These are phyloP conservation scores for Irpex sp. DNA, from an alignment of 1,284 basidiomycete species.

Conservation along the genomic window DNA sequence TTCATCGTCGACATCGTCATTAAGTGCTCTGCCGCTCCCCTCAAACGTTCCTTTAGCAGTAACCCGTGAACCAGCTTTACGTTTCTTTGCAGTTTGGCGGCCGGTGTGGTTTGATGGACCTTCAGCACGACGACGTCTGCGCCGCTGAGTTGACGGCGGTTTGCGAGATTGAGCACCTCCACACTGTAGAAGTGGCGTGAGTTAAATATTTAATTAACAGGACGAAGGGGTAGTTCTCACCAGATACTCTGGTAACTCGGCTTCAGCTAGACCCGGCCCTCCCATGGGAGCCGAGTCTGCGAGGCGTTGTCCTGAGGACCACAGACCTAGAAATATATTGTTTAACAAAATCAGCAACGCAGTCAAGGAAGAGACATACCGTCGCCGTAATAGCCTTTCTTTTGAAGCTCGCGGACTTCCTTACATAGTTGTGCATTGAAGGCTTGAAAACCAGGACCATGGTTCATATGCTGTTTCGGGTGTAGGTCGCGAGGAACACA, in stretches of 20 bases:
- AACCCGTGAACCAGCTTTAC: conserved; percentile 68
- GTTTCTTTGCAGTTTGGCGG: conserved; percentile 56
- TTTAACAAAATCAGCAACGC: background rate
- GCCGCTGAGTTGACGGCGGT: conserved; percentile 46
- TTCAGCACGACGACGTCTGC: conserved; percentile 35
- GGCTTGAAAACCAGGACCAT: conserved; percentile 68
- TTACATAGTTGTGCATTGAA: conserved; percentile 60
- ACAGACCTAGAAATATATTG: conserved; percentile 50
- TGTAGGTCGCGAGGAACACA: no score
- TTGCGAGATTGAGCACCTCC: conserved; percentile 71
- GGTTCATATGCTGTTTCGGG: conserved; percentile 65
- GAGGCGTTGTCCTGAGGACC: conserved; percentile 72
- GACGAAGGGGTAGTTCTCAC: conserved; percentile 31
- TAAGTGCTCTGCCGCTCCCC: conserved; percentile 52
- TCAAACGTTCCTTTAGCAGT: conserved; percentile 55
- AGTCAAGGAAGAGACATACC: conserved; percentile 40
- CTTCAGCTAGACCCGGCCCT: conserved; percentile 46
- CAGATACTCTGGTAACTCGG: conserved; percentile 72
- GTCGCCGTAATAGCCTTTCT: conserved; percentile 75
- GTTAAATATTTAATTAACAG: background rate
- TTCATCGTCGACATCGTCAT: conserved; percentile 37
- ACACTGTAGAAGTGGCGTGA: conserved; percentile 43
- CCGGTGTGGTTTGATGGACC: conserved; percentile 55
- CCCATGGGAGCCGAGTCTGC: conserved; percentile 54
- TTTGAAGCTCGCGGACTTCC: conserved; percentile 67